These are phyloP conservation scores for Plasmopara muralis DNA, from an alignment of 352 stramenopile species.

Conservation along the genomic window DNA sequence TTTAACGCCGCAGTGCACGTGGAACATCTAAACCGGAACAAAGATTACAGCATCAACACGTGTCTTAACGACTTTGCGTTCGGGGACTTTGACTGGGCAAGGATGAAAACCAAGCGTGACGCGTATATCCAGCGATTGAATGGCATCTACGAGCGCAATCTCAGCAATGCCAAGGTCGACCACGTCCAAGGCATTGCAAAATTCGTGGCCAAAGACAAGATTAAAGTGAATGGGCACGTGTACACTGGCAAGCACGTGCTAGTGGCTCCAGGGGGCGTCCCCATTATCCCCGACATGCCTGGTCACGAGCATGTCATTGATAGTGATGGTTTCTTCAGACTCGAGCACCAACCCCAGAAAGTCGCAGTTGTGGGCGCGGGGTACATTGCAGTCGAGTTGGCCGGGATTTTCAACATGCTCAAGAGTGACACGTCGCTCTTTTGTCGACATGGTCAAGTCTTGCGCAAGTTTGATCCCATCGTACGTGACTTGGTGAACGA, in stretches of 20 bases:
- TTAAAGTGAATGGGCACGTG: constrained; percentile 68
- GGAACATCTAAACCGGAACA: constrained; percentile 59
- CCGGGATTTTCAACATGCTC: constrained; percentile 91
- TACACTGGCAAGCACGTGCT: constrained; percentile 91
- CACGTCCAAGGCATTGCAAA: constrained; percentile 85
- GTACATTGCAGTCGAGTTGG: constrained; percentile 97
- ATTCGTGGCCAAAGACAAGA: constrained; percentile 75
- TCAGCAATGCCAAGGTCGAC: constrained; percentile 88
- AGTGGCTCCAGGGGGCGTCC: constrained; percentile 91
- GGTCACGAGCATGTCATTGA: constrained; percentile 92
- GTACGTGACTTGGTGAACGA: constrained; percentile 74
- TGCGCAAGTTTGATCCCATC: constrained; percentile 88
- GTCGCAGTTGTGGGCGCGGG: constrained; percentile 93
- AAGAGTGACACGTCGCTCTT: constrained; percentile 89
- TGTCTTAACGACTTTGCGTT: constrained; percentile 38
- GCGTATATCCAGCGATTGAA: constrained; percentile 94
- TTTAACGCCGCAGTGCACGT: constrained; percentile 86
- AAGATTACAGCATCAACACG: constrained; percentile 68
- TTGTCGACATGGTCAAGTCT: constrained; percentile 80
- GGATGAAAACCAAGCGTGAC: constrained; percentile 91
- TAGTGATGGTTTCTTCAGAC: constrained; percentile 96
- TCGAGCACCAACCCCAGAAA: constrained; percentile 87
- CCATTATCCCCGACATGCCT: constrained; percentile 72
- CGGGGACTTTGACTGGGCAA: constrained; percentile 85
- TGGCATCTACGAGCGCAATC: constrained; percentile 92